Percentiles rank a stretch among this genome's conserved stretches.
Conservation (phyloP, 2,329 filamentous ascomycete genomes). For the Pseudocercospora fuligena region DNA sequence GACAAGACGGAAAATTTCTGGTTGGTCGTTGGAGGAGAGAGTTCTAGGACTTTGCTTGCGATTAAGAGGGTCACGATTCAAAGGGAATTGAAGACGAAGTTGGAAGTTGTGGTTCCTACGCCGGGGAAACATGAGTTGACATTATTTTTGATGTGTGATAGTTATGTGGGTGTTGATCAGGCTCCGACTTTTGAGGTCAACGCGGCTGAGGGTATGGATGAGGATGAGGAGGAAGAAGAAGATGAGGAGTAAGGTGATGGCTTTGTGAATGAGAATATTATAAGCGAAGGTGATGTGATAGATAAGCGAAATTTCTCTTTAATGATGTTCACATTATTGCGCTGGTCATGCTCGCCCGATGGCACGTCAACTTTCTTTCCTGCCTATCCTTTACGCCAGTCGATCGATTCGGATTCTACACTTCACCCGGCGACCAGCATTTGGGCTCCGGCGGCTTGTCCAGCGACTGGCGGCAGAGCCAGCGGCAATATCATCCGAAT, state of each 20-base stretch:
- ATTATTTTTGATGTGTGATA: slow-evolving; percentile 94
- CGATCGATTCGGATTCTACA: no score
- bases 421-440: no score
- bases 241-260: slow-evolving; percentile 47
- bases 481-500: no score
- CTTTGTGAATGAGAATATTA: slow-evolving; percentile 39
- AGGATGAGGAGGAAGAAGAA: slow-evolving; percentile 85
- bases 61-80: slow-evolving; percentile 94
- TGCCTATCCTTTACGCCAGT: no score
- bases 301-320: no score
- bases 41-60: slow-evolving; percentile 81
- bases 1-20: slow-evolving; percentile 99
- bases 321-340: no score
- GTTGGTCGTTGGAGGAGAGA: slow-evolving; percentile 93
- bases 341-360: no score
- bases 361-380: no score
- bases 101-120: slow-evolving; percentile 87
- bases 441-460: no score
- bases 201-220: slow-evolving; percentile 91
- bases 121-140: slow-evolving; percentile 86
- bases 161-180: slow-evolving; percentile 95
- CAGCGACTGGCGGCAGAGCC: no score
- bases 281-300: no score
- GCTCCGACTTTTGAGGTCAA: slow-evolving; percentile 85
- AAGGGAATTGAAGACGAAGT: slow-evolving; percentile 72